phyloP scores from a whole-genome alignment of 2,329 filamentous ascomycete genomes.

The Sporothrix sp. region DNA sequence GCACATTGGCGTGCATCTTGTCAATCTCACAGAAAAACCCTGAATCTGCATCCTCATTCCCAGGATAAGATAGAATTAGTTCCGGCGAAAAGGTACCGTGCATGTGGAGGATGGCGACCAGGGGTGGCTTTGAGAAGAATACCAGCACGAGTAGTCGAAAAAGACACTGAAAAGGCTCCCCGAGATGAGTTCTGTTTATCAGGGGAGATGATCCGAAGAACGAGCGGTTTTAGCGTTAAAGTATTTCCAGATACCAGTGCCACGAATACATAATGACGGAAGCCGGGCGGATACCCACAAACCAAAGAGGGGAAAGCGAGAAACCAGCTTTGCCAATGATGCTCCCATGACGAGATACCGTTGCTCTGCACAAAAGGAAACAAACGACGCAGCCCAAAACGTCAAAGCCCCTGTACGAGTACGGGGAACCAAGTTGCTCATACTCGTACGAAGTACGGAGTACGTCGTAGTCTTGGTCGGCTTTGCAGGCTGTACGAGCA shows the following conservation, averaged over 20 bases:
- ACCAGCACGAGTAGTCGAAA: too few species aligned
- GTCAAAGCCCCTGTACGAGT: too few species aligned
- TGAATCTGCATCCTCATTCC: neutral
- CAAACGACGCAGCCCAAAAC: neutral
- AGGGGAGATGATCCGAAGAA: too few species aligned
- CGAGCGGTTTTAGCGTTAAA: too few species aligned
- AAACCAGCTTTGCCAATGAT: neutral
- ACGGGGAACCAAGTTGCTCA: too few species aligned
- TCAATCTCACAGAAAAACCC: neutral
- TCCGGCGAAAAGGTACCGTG: neutral
- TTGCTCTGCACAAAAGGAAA: neutral
- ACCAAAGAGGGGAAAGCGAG: neutral
- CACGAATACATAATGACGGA: too few species aligned
- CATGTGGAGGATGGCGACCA: too few species aligned
- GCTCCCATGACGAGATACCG: constrained; percentile 3
- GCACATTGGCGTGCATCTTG: neutral
- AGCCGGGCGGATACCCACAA: too few species aligned
- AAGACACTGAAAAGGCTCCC: neutral
- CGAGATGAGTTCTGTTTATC: neutral
- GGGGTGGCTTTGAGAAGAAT: too few species aligned
- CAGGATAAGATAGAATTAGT: neutral
- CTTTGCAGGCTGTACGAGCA: neutral
- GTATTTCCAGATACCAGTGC: too few species aligned
- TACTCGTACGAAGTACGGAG: too few species aligned
- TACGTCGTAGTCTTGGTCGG: neutral